Evolutionary conservation across 1,284 basidiomycete species (phyloP), one percentile per base, ranked within the genome.

Genomic region (Fistulina hepatica): DNA sequence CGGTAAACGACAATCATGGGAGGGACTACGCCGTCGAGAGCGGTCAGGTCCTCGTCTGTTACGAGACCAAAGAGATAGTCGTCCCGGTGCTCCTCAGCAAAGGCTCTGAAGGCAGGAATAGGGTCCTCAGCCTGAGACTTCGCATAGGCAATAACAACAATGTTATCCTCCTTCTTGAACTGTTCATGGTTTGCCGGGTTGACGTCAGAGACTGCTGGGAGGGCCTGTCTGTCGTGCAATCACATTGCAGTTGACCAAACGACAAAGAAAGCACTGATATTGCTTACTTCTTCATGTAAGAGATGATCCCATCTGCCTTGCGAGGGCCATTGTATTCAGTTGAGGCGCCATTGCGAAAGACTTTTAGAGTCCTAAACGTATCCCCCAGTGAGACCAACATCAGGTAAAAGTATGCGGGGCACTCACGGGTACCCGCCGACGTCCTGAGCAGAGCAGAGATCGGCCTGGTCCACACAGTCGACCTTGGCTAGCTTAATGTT

Each of bases 271-370:
- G 6, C 15, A n/a, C 21, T 6, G 13, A 22, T 15, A 16, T 11
- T 15, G 67, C 82, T 51, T 48, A 92, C 92, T 98, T 97, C 69
- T 76, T 61, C 95, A 99, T 97, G 71, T 97, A 97, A 57, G 79
- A 81, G 58, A 97, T 69, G 54, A 99, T 98, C 21, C 95, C 94
- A 49, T 98, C 95, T 12, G 91, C 81, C 63, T 97, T 90, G 42
- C 95, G 75, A 31, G 91, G 83, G 34, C 95, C 95, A 44, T 57
- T 62, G 64, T 98, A 98, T 39, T 91, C 83, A 16, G 67, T 57
- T 30, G 79, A 58, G 28, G 74, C 73, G 43, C 94, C 95, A 46
- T 85, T 74, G 51, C 82, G 81, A 79, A 93, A 98, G 34, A 98
- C 81, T 59, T 95, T 92, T 49, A 92, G 61, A 12, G 84, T 86